These are phyloP conservation scores for Curvularia sp. DNA, from an alignment of 2,329 filamentous ascomycete species.

Conservation along the genomic window DNA sequence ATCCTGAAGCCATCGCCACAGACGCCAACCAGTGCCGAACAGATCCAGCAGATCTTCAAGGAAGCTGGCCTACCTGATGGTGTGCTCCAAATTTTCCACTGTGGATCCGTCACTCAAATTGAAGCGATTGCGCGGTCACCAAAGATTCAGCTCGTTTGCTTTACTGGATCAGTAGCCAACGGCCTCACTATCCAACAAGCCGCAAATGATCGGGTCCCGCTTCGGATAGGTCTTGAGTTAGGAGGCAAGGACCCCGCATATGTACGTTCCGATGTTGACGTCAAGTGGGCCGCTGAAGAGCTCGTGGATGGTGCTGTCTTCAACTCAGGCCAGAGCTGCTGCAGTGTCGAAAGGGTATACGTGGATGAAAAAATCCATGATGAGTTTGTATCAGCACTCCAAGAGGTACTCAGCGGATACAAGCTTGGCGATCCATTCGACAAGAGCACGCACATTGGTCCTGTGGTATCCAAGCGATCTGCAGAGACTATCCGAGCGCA, in stretches of 20 bases:
- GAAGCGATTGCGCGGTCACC: constrained; percentile 80
- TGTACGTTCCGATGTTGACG: constrained; percentile 81
- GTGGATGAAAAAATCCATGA: constrained; percentile 87
- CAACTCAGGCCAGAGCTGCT: constrained; percentile 98
- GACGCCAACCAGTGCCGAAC: constrained; percentile 90
- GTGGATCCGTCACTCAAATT: constrained; percentile 77
- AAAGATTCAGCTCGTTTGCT: constrained; percentile 81
- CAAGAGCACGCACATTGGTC: constrained; percentile 80
- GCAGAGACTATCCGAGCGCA: constrained; percentile 79
- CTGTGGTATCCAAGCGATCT: constrained; percentile 83
- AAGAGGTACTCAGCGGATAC: constrained; percentile 79
- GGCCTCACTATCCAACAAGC: constrained; percentile 86
- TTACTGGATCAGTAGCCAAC: constrained; percentile 90
- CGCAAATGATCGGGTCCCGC: constrained; percentile 77
- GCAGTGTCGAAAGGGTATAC: constrained; percentile 89
- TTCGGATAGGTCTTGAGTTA: constrained; percentile 87
- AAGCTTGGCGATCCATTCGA: constrained; percentile 88
- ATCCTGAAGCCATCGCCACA: constrained; percentile 95
- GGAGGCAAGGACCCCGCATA: constrained; percentile 97
- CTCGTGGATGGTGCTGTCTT: constrained; percentile 97
- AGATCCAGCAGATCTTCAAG: constrained; percentile 75
- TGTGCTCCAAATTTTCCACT: constrained; percentile 92
- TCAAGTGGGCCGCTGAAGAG: constrained; percentile 90
- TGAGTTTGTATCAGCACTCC: constrained; percentile 77
- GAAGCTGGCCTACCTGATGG: constrained; percentile 82